Percentiles rank a stretch among this genome's conserved stretches.
phyloP scores from a whole-genome alignment of 768 basidiomycete species.

The Rhodotorula graminis region DNA sequence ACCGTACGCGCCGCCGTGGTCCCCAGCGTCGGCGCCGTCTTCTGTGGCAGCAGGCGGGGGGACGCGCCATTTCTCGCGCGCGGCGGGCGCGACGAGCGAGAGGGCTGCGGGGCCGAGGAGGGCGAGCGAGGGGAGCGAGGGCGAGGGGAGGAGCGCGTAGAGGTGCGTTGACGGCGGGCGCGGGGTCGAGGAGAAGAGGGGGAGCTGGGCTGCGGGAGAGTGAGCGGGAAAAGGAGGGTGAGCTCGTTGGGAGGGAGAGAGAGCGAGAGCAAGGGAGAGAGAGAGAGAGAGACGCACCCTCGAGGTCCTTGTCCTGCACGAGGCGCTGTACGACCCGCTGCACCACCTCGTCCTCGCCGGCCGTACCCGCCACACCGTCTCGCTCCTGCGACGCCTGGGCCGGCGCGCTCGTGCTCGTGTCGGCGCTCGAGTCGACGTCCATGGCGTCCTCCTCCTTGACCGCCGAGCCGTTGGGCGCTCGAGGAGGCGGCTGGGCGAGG shows the following conservation, averaged over 20 bases:
- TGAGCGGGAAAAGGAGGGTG: background rate
- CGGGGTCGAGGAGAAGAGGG: conserved; percentile 18
- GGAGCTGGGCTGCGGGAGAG: background rate
- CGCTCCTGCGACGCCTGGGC: too few species aligned
- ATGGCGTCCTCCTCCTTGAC: background rate
- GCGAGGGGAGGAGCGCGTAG: conserved; percentile 20
- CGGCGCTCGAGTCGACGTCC: conserved; percentile 3
- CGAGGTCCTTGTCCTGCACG: conserved; percentile 11
- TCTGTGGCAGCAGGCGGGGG: background rate
- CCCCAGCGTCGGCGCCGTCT: background rate
- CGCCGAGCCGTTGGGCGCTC: too few species aligned
- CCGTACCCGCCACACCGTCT: too few species aligned
- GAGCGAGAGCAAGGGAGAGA: too few species aligned
- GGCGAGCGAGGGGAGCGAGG: conserved; percentile 3
- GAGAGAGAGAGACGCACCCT: background rate
- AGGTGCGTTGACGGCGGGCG: background rate
- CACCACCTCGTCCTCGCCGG: background rate
- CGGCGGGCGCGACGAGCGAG: background rate
- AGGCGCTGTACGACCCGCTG: background rate
- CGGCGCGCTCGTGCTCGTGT: too few species aligned
- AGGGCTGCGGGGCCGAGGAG: conserved; percentile 16
- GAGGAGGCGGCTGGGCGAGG: background rate
- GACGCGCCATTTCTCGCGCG: conserved; percentile 9
- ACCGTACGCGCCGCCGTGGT: conserved; percentile 11
- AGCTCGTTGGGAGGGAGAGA: background rate